Evolutionary conservation across 441 rosid genomes (phyloP).

Genomic region (Populus hybrid): DNA sequence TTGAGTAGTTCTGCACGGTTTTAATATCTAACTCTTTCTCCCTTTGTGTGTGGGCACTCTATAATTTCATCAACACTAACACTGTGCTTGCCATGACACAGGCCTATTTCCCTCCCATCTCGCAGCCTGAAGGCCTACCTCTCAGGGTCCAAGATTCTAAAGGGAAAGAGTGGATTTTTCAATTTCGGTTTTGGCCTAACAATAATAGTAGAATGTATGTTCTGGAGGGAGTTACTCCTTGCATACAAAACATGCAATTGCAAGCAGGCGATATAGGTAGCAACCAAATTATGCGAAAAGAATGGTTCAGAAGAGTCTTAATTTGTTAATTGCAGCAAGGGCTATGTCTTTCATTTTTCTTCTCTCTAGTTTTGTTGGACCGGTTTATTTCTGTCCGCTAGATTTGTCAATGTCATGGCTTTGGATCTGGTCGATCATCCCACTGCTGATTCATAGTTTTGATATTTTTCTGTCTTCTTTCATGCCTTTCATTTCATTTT

Average conservation of each 20-base stretch:
- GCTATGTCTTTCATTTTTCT: slow-evolving; percentile 6
- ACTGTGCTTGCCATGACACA: slow-evolving; percentile 27
- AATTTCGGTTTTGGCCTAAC: slow-evolving; percentile 97
- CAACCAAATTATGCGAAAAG: slow-evolving; percentile 11
- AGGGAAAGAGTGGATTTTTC: slow-evolving; percentile 97
- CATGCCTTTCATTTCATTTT: slow-evolving; percentile 9
- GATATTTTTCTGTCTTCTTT: slow-evolving; percentile 11
- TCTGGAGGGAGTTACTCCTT: slow-evolving; percentile 92
- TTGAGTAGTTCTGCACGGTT: neutral
- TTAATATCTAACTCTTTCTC: neutral
- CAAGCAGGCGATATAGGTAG: slow-evolving; percentile 99
- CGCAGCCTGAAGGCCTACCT: slow-evolving; percentile 88
- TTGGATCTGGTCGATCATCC: slow-evolving; percentile 8
- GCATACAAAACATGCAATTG: slow-evolving; percentile 90
- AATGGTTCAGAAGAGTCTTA: slow-evolving; percentile 6
- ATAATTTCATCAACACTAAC: slow-evolving; percentile 13
- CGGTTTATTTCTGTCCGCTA: slow-evolving; percentile 7
- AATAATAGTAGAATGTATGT: slow-evolving; percentile 94
- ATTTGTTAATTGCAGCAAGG: neutral
- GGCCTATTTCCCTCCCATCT: slow-evolving; percentile 91
- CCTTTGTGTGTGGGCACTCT: neutral
- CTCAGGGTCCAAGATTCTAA: slow-evolving; percentile 88
- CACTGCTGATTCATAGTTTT: slow-evolving; percentile 1
- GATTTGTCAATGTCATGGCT: slow-evolving; percentile 6
- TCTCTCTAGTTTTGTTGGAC: slow-evolving; percentile 6